Conservation (phyloP, 73 alveolate genomes). For the Uronychia binucleata region DNA sequence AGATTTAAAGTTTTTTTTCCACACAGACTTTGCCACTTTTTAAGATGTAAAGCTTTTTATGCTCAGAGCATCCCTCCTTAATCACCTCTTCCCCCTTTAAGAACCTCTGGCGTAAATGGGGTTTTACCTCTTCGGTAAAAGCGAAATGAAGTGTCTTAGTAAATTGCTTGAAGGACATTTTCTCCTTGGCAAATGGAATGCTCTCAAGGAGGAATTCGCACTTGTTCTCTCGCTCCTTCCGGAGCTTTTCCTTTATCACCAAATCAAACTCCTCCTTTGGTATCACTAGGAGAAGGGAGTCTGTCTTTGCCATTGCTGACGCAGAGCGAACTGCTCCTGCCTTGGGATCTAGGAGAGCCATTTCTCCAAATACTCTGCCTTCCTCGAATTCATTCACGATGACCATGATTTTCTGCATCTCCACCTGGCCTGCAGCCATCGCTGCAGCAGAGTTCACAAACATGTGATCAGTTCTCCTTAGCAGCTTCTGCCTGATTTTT, state of each 20-base stretch:
- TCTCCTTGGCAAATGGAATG: not conserved
- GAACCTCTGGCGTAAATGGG: not conserved
- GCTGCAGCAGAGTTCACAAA: not conserved
- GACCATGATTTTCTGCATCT: not conserved
- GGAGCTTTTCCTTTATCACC: conserved; percentile 23
- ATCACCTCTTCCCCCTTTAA: not conserved
- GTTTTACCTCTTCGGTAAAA: not conserved
- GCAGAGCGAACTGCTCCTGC: conserved; percentile 10
- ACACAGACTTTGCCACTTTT: not conserved
- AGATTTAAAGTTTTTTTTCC: not conserved
- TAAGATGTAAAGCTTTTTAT: not conserved
- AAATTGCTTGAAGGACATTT: not conserved
- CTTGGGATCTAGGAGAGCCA: not conserved
- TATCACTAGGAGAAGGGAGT: conserved; percentile 11
- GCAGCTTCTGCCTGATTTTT: not conserved
- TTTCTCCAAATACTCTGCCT: not conserved
- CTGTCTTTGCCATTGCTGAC: conserved; percentile 40
- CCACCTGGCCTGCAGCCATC: not conserved
- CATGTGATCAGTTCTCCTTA: not conserved
- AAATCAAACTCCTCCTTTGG: conserved; percentile 37
- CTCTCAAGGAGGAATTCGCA: not conserved
- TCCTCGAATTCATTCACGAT: not conserved
- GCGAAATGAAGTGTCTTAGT: not conserved
- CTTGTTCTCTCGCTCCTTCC: conserved; percentile 19
- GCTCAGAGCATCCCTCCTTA: not conserved